Evolutionary conservation across 805 yeast genomes (phyloP), one percentile per base, ranked within the genome.

Genomic region (Kazachstania africana): DNA sequence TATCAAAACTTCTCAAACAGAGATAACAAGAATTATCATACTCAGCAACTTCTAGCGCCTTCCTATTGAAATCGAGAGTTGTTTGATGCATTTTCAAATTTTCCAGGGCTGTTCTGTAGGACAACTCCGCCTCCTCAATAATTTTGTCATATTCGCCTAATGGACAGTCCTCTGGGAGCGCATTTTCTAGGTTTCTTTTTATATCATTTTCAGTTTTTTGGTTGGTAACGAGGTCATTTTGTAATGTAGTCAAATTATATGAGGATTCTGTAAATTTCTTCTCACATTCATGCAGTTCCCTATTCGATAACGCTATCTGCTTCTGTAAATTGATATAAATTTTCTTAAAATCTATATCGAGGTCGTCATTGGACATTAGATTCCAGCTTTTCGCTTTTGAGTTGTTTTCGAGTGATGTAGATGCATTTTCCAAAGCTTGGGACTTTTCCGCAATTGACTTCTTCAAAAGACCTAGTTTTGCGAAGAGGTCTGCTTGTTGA

Each of bases 1-100:
- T 60, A 12, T 68, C 68, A 54, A 85, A 80, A 9, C 66, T 62
- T 31, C 94, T 63, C 13, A 70, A 69, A 53, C 97, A 88, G 27
- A 87, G 58, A 26, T 76, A 58, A 53, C 96, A 88, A 29, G 70
- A 62, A 8, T 74, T 65, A 6, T 68, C 64, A 4, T 50, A 45
- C 17, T 70, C 57, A 0, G 94, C 91, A 25, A 68, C 53, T 19
- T 71, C 68, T 8, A 80, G 55, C 0, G 95, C 95, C 27, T 70
- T 71, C 15, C 64, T 55, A 45, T 81, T 84, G 55, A 78, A 85
- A 26, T 71, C 71, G 16, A 72, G 60, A 1, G 87, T 76, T 2
- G 84, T 80, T 27, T 72, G 74, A 19, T 68, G 69, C 40, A 81
- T 73, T 47, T 82, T 82, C 20, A 72, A 49, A 34, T 78, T 75